These are phyloP conservation scores for Leccinum disarticulatum DNA, from an alignment of 768 basidiomycete genomes.

Conservation along the genomic window DNA sequence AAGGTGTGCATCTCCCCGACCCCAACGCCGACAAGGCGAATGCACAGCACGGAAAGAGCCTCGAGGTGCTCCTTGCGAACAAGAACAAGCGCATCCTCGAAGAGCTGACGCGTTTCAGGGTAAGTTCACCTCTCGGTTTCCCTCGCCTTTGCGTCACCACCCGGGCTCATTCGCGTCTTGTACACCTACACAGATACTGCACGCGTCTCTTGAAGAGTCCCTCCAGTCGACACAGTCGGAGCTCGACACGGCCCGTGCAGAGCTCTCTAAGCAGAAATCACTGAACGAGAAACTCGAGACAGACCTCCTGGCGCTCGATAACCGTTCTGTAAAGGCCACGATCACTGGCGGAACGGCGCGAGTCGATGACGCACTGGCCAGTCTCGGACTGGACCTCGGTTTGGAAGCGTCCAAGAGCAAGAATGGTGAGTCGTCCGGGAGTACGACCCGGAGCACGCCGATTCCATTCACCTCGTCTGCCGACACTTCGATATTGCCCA, in stretches of 20 bases:
- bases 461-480: constrained; percentile 73
- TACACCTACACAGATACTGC: constrained; percentile 59
- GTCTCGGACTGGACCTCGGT: constrained; percentile 61
- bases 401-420: constrained; percentile 16
- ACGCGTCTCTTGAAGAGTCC: constrained; percentile 75
- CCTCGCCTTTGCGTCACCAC: neutral
- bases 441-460: constrained; percentile 51
- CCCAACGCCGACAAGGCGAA: constrained; percentile 88
- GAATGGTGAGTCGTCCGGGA: constrained; percentile 19
- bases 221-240: constrained; percentile 57
- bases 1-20: constrained; percentile 72
- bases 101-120: too few relatives aligned
- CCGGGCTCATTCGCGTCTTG: neutral
- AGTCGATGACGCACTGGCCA: constrained; percentile 61
- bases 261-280: constrained; percentile 72
- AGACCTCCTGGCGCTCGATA: too few relatives aligned
- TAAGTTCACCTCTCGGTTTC: constrained; percentile 30
- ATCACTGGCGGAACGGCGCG: too few relatives aligned
- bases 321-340: too few relatives aligned
- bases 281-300: too few relatives aligned
- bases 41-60: constrained; percentile 70
- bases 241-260: constrained; percentile 55
- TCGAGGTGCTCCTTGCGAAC: constrained; percentile 86
- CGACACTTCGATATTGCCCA: constrained; percentile 95
- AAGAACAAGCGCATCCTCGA: constrained; percentile 87